Evolutionary conservation across 345 rosid species (phyloP).

Genomic region (Barbarea vulgaris): DNA sequence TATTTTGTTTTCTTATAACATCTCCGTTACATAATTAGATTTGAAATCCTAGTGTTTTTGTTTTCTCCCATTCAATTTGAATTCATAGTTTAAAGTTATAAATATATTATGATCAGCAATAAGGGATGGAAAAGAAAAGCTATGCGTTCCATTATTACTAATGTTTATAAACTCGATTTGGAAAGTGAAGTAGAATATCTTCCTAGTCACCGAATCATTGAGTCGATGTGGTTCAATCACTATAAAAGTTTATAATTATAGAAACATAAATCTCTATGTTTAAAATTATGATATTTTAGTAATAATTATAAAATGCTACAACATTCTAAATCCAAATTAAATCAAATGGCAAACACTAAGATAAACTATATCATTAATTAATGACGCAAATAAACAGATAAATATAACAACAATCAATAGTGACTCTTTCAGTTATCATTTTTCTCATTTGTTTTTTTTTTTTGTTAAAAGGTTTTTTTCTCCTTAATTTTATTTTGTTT

Average conservation of each 20-base stretch:
- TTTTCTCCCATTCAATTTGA: not conserved
- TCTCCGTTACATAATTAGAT: slow-evolving; percentile 1
- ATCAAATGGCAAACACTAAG: not conserved
- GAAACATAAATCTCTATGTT: too few species aligned
- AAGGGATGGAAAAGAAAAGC: not conserved
- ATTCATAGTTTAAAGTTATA: not conserved
- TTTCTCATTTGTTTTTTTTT: too few species aligned
- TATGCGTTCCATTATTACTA: not conserved
- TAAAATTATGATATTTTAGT: not conserved
- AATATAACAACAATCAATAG: too few species aligned
- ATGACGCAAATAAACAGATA: not conserved
- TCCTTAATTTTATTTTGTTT: slow-evolving; percentile 6
- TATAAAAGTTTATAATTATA: too few species aligned
- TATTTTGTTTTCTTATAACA: slow-evolving; percentile 3
- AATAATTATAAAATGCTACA: too few species aligned
- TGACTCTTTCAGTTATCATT: too few species aligned
- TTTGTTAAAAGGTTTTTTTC: too few species aligned
- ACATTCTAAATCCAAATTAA: not conserved
- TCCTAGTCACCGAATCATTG: not conserved
- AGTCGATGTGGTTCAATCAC: not conserved
- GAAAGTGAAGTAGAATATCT: not conserved
- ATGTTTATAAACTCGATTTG: not conserved
- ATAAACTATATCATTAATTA: not conserved
- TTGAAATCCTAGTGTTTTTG: not conserved
- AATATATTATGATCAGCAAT: not conserved